Conservation (phyloP, 1,284 basidiomycete genomes). For the Pholiota adiposa region DNA sequence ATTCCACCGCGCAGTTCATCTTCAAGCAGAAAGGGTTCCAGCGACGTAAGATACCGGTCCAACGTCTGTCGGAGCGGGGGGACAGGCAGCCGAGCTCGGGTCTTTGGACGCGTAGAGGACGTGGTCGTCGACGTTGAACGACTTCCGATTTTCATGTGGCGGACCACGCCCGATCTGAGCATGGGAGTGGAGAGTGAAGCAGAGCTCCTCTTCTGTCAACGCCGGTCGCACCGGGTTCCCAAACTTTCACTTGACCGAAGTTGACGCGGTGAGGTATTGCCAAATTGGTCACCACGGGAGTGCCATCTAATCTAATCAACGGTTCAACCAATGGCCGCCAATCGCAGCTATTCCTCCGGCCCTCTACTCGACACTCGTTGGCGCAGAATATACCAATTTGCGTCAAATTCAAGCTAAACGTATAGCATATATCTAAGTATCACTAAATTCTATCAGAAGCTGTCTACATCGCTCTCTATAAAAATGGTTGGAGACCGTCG, state of each 20-base stretch:
- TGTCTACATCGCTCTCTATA: neutral
- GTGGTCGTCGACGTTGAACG: conserved; percentile 24
- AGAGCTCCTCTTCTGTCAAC: neutral
- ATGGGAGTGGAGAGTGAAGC: conserved; percentile 17
- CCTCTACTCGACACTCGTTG: no score
- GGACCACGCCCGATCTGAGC: conserved; percentile 23
- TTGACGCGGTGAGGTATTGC: neutral
- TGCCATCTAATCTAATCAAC: neutral
- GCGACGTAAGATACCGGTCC: conserved; percentile 78
- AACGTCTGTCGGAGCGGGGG: conserved; percentile 82
- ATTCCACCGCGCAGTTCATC: conserved; percentile 66
- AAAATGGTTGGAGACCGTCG: neutral
- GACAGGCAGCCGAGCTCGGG: conserved; percentile 72
- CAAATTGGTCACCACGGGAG: neutral
- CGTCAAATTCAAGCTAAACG: no score
- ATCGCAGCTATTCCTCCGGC: no score
- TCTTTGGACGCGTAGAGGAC: conserved; percentile 17
- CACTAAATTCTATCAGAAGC: no score
- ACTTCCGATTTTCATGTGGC: conserved; percentile 23
- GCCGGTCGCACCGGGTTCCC: neutral
- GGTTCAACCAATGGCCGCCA: no score
- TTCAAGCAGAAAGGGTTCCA: conserved; percentile 82
- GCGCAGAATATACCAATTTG: no score
- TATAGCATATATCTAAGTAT: no score
- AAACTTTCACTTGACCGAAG: no score